These are phyloP conservation scores for Berkeleyomyces basicola DNA, from an alignment of 2,329 filamentous ascomycete genomes.

Conservation along the genomic window DNA sequence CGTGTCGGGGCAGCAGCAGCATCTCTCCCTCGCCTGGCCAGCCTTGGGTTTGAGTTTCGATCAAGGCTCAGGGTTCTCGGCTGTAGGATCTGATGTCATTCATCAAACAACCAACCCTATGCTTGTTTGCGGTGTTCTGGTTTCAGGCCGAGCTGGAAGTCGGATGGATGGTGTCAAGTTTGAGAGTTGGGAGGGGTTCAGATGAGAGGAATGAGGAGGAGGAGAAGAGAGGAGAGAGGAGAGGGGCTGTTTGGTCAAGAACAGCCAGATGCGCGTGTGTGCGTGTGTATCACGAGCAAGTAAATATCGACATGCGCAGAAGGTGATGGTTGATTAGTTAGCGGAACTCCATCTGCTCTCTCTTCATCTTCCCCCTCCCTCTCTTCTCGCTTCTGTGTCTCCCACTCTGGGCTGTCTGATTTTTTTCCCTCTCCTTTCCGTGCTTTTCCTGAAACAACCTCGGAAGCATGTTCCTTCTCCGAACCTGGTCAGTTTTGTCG, in stretches of 20 bases:
- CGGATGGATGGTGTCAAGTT: too few relatives aligned
- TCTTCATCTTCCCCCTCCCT: background rate
- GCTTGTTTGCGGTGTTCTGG: background rate
- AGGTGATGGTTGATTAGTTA: too few relatives aligned
- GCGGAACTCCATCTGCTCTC: too few relatives aligned
- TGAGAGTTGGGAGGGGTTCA: too few relatives aligned
- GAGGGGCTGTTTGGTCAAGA: background rate
- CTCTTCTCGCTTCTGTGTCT: background rate
- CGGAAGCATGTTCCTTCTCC: background rate
- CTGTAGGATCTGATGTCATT: background rate
- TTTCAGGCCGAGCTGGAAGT: background rate
- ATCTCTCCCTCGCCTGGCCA: background rate
- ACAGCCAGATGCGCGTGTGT: too few relatives aligned
- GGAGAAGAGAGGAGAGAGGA: background rate
- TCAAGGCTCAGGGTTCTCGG: background rate
- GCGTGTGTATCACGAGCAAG: too few relatives aligned
- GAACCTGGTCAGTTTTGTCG: background rate
- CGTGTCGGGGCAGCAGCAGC: too few relatives aligned
- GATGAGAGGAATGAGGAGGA: background rate
- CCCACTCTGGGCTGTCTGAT: background rate
- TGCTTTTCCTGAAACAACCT: background rate
- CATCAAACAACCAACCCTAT: background rate
- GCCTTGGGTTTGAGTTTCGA: background rate
- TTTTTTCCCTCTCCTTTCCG: background rate
- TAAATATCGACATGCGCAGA: too few relatives aligned